Conservation (phyloP, 495 filamentous ascomycete genomes). For the Stereocaulon alpinum region DNA sequence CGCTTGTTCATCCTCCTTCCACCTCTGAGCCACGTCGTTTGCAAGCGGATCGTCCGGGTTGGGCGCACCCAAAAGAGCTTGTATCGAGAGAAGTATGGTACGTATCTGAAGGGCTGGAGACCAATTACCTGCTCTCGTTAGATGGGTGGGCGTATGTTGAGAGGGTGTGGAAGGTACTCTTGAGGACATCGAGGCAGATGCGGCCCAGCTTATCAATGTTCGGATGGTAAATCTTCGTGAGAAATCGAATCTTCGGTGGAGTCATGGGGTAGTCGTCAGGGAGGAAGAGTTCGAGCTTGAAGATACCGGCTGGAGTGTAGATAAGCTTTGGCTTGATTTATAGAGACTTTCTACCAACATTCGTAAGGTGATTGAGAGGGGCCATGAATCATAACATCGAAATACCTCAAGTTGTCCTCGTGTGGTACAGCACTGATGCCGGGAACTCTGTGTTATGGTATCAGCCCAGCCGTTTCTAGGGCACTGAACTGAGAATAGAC, state of each 20-base stretch:
- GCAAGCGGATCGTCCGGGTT: constrained; percentile 97
- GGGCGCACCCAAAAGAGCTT: constrained; percentile 88
- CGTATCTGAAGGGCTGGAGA: constrained; percentile 96
- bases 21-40: constrained; percentile 93
- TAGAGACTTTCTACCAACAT: constrained; percentile 38
- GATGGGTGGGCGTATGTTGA: constrained; percentile 15
- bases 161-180: constrained; percentile 51
- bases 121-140: constrained; percentile 70
- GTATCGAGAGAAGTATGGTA: constrained; percentile 94
- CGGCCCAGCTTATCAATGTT: constrained; percentile 97
- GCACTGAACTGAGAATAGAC: constrained; percentile 23
- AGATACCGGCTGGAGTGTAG: constrained; percentile 62
- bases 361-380: constrained; percentile 90
- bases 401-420: constrained; percentile 95
- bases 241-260: constrained; percentile 92
- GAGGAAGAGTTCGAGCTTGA: constrained; percentile 97
- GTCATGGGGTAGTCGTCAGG: constrained; percentile 99
- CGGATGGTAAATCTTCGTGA: constrained; percentile 98
- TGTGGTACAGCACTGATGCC: constrained; percentile 97
- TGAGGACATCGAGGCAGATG: constrained; percentile 94
- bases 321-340: constrained; percentile 16
- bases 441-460: constrained; percentile 53
- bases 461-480: constrained; percentile 13
- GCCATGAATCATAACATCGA: constrained; percentile 95
- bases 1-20: constrained; percentile 89